Conservation (phyloP, 257 asterid species). For the Capsicum chinense region DNA sequence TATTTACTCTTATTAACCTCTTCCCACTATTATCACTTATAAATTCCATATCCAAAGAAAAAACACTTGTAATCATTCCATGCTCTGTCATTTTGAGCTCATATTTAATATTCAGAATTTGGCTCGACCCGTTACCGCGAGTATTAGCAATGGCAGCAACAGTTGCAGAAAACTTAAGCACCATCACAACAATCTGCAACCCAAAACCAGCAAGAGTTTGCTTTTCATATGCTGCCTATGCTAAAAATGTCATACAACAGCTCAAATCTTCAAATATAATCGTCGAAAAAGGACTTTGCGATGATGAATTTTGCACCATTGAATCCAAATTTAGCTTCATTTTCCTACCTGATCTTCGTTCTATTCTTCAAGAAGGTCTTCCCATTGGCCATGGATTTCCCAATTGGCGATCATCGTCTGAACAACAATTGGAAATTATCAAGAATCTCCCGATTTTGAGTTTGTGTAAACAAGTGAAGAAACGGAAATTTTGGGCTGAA, state of each 20-base stretch:
- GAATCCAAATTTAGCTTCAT: constrained; percentile 55
- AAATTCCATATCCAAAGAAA: constrained; percentile 7
- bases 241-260: constrained; percentile 63
- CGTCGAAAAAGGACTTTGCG: constrained; percentile 73
- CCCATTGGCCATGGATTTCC: constrained; percentile 84
- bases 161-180: not conserved
- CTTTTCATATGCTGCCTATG: constrained; percentile 89
- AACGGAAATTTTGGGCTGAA: constrained; percentile 56
- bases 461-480: constrained; percentile 56
- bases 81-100: not conserved
- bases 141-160: constrained; percentile 42
- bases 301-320: constrained; percentile 58
- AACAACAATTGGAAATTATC: constrained; percentile 61
- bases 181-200: constrained; percentile 34
- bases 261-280: constrained; percentile 60
- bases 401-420: constrained; percentile 86
- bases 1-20: not conserved
- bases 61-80: constrained; percentile 19
- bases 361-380: constrained; percentile 83
- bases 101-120: not conserved
- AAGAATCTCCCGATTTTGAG: constrained; percentile 55
- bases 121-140: too few relatives aligned
- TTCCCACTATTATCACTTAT: not conserved
- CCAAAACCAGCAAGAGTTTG: constrained; percentile 62
- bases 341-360: constrained; percentile 89